Percentiles rank a stretch among this genome's conserved stretches.
Conservation (phyloP, 106 monocot genomes). For the Apostasia ramifera region DNA sequence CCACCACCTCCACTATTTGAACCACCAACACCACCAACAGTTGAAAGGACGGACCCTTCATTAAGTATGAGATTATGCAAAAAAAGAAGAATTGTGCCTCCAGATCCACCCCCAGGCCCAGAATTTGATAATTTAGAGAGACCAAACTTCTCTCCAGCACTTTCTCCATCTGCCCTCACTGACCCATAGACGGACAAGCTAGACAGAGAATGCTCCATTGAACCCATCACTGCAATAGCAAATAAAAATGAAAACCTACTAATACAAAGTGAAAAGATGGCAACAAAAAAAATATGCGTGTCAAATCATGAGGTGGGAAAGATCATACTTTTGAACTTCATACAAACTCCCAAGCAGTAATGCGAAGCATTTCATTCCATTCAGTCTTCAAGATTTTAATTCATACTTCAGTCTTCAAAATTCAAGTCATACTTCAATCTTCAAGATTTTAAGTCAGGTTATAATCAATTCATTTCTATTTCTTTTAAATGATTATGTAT, state of each 20-base stretch:
- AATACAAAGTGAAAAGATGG: background rate
- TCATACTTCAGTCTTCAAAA: too few relatives aligned
- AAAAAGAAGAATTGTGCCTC: conserved; percentile 92
- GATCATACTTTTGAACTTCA: too few relatives aligned
- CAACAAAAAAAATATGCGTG: too few relatives aligned
- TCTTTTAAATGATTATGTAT: too few relatives aligned
- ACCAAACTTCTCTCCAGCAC: conserved; percentile 15
- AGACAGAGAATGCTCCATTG: conserved; percentile 63
- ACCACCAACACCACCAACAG: conserved; percentile 78
- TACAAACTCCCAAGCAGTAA: too few relatives aligned
- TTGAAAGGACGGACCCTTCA: conserved; percentile 65
- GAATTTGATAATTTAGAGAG: conserved; percentile 16
- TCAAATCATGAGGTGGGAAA: too few relatives aligned
- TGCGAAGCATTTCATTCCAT: too few relatives aligned
- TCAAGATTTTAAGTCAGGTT: too few relatives aligned
- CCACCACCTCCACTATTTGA: conserved; percentile 73
- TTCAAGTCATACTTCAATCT: too few relatives aligned
- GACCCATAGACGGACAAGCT: conserved; percentile 71
- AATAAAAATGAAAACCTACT: background rate
- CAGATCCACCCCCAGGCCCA: conserved; percentile 90
- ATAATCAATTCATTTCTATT: too few relatives aligned
- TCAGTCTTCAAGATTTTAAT: too few relatives aligned
- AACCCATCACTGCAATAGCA: conserved; percentile 83
- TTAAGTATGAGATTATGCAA: conserved; percentile 45
- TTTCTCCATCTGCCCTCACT: conserved; percentile 81